Conservation (phyloP, 2,329 filamentous ascomycete genomes). For the Aspergillus sojae region DNA sequence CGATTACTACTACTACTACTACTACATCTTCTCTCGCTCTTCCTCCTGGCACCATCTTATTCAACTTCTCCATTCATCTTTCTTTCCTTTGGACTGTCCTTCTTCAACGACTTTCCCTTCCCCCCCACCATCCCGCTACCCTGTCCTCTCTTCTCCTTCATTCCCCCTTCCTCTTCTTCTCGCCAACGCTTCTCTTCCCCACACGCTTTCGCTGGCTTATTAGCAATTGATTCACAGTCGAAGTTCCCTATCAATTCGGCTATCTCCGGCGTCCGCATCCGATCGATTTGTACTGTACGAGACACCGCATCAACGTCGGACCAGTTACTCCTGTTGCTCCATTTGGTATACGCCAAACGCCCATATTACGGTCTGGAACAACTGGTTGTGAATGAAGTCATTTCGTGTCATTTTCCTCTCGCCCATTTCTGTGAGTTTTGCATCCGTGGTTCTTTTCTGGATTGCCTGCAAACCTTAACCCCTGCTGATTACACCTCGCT, state of each 20-base stretch:
- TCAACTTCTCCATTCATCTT: slow-evolving; percentile 2
- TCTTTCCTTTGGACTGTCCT: slow-evolving; percentile 6
- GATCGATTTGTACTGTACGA: slow-evolving; percentile 28
- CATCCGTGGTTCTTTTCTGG: slow-evolving; percentile 11
- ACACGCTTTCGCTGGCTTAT: slow-evolving; percentile 19
- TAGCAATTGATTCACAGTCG: slow-evolving; percentile 27
- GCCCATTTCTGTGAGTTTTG: slow-evolving; percentile 11
- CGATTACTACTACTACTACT: not conserved
- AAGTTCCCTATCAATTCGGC: slow-evolving; percentile 17
- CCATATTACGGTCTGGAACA: slow-evolving; percentile 4
- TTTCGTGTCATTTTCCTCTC: not conserved
- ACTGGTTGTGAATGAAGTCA: slow-evolving; percentile 3
- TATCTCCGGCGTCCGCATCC: slow-evolving; percentile 31
- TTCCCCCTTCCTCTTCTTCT: slow-evolving; percentile 1
- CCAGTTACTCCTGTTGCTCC: not conserved
- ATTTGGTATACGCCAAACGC: not conserved
- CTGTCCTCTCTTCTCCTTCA: not conserved
- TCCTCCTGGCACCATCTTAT: not conserved
- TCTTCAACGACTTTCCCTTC: slow-evolving; percentile 3
- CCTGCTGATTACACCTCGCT: slow-evolving; percentile 23
- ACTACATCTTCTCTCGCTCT: slow-evolving; percentile 2
- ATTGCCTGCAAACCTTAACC: slow-evolving; percentile 17
- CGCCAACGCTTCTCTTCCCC: not conserved
- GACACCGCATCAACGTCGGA: slow-evolving; percentile 6
- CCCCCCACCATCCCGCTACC: not conserved